Base-by-base conservation (phyloP, 129 eudicot species). In the Escallonia rubra region DNA sequence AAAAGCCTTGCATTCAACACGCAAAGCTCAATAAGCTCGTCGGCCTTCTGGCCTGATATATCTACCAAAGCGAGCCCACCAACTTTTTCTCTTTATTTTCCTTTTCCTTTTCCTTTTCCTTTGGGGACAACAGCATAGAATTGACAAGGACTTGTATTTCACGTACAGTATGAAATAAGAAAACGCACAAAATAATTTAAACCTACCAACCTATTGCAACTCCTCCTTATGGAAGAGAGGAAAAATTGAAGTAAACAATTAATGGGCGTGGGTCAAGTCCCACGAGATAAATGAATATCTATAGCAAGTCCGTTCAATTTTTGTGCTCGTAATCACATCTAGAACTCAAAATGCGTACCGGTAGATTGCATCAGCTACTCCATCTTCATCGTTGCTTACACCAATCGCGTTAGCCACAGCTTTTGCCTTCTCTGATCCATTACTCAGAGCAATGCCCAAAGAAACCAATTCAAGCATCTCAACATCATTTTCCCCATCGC, bases 341-440 rank as follows among this genome's bases (percentile, higher is more conserved):
- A 70, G 45, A 12, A 46, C 68, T 84, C 84, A 93, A 75, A 93
- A 93, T 15, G 98, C 98, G 70, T 86, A 93, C 69, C 92, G 78
- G 48, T 93, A 89, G 10, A 93, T 86, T 34, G 98, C 96, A 86
- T 93, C 98, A 65, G 96, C 96, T 39, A 79, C 96, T 66, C 98
- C 98, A 79, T 93, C 95, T 84, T 93, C 96, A 41, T 93, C 95
- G n/a, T 89, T 89, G 86, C 95, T 89, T 58, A 53, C 63, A 59
- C 98, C 98, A 73, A 93, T 78, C 59, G 84, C 85, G 59, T 93
- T 63, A 13, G 98, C 98, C 15, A 80, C 88, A 10, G 88, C 88
- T 86, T 89, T 93, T 69, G 98, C 85, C 68, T 82, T 84, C 69
- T 93, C 98, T n/a, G 90, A 84, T 58, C 98, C 96, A 66, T 89